Base-by-base conservation (phyloP, 768 basidiomycete species). In the Mycena pura region DNA sequence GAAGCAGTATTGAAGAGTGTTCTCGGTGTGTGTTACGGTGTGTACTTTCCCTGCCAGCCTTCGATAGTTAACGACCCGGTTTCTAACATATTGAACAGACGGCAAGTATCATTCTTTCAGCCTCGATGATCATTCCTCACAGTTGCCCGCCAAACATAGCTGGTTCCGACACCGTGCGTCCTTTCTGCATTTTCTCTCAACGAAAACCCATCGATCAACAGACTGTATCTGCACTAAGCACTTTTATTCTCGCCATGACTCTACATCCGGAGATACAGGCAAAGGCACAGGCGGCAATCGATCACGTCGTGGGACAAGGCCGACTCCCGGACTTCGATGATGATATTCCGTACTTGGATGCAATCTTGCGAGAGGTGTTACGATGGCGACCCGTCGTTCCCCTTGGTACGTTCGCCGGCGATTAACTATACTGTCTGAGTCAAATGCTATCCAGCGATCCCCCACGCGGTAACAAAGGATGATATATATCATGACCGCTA, bases 301-400 rank as follows among this genome's bases (percentile, higher is more conserved):
- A 74, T 50, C 22, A 17, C 1, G 65, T 68, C 8, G 53, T 72
- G 6, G 73, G 73, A 9, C 13, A 11, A 2, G 62, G 61, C 27
- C 61, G 72, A 5, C 63, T 76, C 11, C 75, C 75, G 0, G 68
- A 65, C 17, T 61, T 73, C 27, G 39, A 43, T 3, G 73, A 74
- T 32, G 31, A 59, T 11, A 65, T 74, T 4, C 69, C 71, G 13
- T 73, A 72, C 45, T 31, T 72, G 10, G 65, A 68, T 22, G 70
- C 69, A 0, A 10, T 74, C 5, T 53, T 71, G 15, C 66, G 61
- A 17, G 73, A 74, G 52, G 64, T 66, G 1, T 50, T 68, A 9
- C 31, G 73, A 17, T 71, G 70, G 70, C 63, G 54, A 13, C 66
- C 68, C 1, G 55, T 66, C 17, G 8, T 32, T 5, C 68, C 66